phyloP scores from a whole-genome alignment of 208 protist genomes.

The Phytomonas serpens region DNA sequence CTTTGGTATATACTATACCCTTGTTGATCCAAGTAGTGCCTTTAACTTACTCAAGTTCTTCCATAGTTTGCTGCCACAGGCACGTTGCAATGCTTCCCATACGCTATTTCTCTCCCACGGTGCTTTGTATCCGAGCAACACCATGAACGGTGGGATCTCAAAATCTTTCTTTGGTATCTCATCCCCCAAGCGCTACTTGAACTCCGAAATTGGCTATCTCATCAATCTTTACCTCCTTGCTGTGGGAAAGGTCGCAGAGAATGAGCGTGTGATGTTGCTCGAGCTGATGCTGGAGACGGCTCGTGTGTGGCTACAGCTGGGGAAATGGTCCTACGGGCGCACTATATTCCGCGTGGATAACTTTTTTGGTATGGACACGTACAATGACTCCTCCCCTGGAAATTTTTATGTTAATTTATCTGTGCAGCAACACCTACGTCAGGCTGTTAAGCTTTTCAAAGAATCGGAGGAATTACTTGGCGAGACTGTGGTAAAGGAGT shows the following conservation, averaged over 20 bases:
- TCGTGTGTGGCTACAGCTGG: conserved; percentile 76
- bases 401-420: conserved; percentile 89
- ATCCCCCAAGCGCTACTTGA: conserved; percentile 65
- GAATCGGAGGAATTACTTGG: conserved; percentile 39
- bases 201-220: conserved; percentile 77
- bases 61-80: conserved; percentile 61
- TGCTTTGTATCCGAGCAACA: conserved; percentile 68
- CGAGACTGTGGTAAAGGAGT: conserved; percentile 24
- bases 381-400: conserved; percentile 65
- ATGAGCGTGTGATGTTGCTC: conserved; percentile 59
- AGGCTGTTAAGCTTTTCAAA: conserved; percentile 44
- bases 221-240: conserved; percentile 65
- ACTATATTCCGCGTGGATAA: conserved; percentile 79
- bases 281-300: conserved; percentile 86
- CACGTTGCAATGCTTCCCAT: conserved; percentile 35
- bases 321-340: conserved; percentile 73
- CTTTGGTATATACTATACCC: conserved; percentile 80
- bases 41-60: conserved; percentile 63
- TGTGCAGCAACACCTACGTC: conserved; percentile 67
- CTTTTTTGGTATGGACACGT: conserved; percentile 75
- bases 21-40: conserved; percentile 49
- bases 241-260: conserved; percentile 30
- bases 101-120: conserved; percentile 31
- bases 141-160: conserved; percentile 34
- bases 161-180: conserved; percentile 27